phyloP scores from a whole-genome alignment of 306 rosid species.

The Lithocarpus polystachyus region DNA sequence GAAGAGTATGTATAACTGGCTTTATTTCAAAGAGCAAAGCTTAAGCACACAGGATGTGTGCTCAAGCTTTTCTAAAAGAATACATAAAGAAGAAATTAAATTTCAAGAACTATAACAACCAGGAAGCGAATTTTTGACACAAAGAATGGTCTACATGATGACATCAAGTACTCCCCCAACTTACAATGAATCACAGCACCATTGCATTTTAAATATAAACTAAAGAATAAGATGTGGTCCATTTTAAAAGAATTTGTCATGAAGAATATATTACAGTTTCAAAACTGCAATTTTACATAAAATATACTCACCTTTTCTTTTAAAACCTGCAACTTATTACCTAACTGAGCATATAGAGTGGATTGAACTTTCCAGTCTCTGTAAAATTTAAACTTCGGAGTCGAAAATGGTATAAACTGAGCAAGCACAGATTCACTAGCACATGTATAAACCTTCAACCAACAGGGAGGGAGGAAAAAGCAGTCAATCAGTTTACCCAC shows the following conservation, averaged over 20 bases:
- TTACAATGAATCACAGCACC: neutral
- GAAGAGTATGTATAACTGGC: neutral
- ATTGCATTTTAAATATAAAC: neutral
- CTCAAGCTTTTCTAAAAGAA: no score
- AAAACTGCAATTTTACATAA: neutral
- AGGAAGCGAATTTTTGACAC: neutral
- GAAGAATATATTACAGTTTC: neutral
- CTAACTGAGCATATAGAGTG: conserved; percentile 26
- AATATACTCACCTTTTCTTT: conserved; percentile 48
- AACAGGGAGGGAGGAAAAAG: neutral
- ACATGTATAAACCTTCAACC: conserved; percentile 79
- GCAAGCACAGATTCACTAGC: conserved; percentile 61
- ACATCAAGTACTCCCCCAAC: neutral
- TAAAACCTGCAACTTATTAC: conserved; percentile 24
- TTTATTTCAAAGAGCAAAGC: no score
- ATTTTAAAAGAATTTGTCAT: neutral
- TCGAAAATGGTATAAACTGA: conserved; percentile 55
- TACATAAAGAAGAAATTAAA: no score
- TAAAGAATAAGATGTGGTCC: neutral
- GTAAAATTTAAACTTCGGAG: conserved; percentile 66
- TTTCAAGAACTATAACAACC: neutral
- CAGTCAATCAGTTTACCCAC: neutral
- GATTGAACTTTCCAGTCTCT: conserved; percentile 26
- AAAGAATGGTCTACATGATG: neutral
- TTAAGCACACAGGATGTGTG: no score